Percentiles rank a stretch among this genome's conserved stretches.
phyloP scores from a whole-genome alignment of 305 asterid genomes.

The Fraxinus nigra region DNA sequence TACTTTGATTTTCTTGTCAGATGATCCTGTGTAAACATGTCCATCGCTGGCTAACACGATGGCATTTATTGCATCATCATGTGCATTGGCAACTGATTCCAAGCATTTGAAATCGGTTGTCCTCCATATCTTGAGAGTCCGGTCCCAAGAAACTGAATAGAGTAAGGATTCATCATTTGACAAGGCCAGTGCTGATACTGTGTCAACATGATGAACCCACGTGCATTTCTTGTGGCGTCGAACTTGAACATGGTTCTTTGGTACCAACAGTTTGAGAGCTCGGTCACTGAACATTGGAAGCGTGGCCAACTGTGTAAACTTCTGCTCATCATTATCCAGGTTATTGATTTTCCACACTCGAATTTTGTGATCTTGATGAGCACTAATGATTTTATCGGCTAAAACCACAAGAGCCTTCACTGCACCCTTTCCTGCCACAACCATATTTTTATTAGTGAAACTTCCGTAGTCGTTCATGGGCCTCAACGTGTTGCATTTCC shows the following conservation, averaged over 20 bases:
- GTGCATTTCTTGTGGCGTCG: conserved; percentile 60
- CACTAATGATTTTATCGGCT: conserved; percentile 55
- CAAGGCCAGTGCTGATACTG: conserved; percentile 65
- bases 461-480: conserved; percentile 16
- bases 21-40: conserved; percentile 58
- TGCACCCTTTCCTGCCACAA: conserved; percentile 58
- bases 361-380: conserved; percentile 81
- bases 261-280: conserved; percentile 38
- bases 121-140: conserved; percentile 64
- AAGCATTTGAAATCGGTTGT: conserved; percentile 61
- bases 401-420: conserved; percentile 54
- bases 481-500: conserved; percentile 20
- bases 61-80: conserved; percentile 74
- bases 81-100: conserved; percentile 65
- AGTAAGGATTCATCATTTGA: conserved; percentile 49
- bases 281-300: conserved; percentile 67
- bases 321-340: conserved; percentile 13
- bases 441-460: conserved; percentile 20
- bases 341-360: conserved; percentile 57
- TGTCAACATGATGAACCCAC: conserved; percentile 71
- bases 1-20: conserved; percentile 64
- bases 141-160: conserved; percentile 88
- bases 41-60: conserved; percentile 40
- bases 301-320: conserved; percentile 46
- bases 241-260: conserved; percentile 50